A percentile compares a stretch with the other conserved stretches of the same genome.
These are phyloP conservation scores for Boletus albobrunnescens DNA, from an alignment of 1,284 basidiomycete genomes.

Conservation along the genomic window DNA sequence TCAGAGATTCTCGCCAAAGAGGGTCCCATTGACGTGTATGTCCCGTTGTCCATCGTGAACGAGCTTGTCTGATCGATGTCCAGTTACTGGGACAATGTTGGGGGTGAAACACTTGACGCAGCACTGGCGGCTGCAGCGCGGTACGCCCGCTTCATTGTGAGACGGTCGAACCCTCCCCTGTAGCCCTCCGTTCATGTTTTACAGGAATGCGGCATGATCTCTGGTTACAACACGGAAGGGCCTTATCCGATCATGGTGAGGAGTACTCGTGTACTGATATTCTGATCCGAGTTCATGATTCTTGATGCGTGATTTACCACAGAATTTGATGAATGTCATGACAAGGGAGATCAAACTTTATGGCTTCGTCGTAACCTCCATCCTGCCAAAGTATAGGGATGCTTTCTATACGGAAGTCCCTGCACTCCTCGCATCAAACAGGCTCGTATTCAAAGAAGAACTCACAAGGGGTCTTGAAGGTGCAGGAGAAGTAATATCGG, in stretches of 20 bases:
- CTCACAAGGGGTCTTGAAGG: slow-evolving; percentile 5
- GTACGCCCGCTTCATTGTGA: slow-evolving; percentile 9
- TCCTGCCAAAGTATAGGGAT: slow-evolving; percentile 4
- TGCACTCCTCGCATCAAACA: slow-evolving; percentile 3
- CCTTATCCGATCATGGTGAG: slow-evolving; percentile 3
- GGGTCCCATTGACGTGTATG: slow-evolving; percentile 7
- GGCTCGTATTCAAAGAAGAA: slow-evolving; percentile 9
- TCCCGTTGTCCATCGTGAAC: not conserved
- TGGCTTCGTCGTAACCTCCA: slow-evolving; percentile 1
- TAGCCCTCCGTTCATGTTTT: not conserved
- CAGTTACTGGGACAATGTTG: slow-evolving; percentile 7
- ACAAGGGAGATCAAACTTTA: slow-evolving; percentile 11
- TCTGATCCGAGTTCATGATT: too few species aligned
- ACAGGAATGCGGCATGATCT: slow-evolving; percentile 3
- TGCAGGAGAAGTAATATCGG: slow-evolving; percentile 8
- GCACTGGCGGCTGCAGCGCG: slow-evolving; percentile 2
- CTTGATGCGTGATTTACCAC: not conserved
- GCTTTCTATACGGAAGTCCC: slow-evolving; percentile 7
- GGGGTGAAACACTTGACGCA: slow-evolving; percentile 4
- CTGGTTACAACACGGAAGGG: not conserved
- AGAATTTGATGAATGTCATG: slow-evolving; percentile 10
- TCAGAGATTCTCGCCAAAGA: slow-evolving; percentile 6
- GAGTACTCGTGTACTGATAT: not conserved
- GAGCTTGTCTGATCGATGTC: not conserved
- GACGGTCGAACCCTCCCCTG: not conserved